Base-by-base conservation (phyloP, 2,329 filamentous ascomycete genomes). In the Hortaea werneckii region DNA sequence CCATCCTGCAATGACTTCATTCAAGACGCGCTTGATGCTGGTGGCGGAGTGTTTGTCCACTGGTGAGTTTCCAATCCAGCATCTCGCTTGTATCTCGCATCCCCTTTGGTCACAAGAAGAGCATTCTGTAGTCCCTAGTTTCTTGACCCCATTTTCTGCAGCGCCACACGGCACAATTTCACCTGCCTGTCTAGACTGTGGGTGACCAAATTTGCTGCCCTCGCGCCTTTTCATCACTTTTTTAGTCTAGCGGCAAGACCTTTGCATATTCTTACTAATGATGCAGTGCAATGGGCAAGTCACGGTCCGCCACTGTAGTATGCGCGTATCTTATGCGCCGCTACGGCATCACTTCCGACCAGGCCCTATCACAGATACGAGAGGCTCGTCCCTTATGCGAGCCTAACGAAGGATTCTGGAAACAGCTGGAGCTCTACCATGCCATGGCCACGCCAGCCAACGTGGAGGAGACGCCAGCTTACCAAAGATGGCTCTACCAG, bases 401-500 rank as follows among this genome's bases (percentile, higher is more conserved):
- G 60, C 92, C 92, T 3, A 98, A 98, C 63, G 71, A 79, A 29
- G 90, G 89, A 28, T 98, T 98, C 73, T 88, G 90, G 80, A 72
- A 79, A 42, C 92, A 98, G 66, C 75, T 98, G 5, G 75, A 83
- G 54, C 72, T 96, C 44, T 98, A 90, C 73, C 84, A 87, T 71
- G 72, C 83, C 54, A 95, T 95, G 86, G 80, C 80, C 40, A 90
- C 83, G 54, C 86, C 89, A 1, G 76, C 72, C 20, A 73, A 80
- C 52, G 70, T 85, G 43, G 82, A 85, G 52, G 69, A 73, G 7
- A 77, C 88, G 40, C 83, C 87, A 1, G 68, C 76, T 10, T 98
- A 96, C 66, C 87, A 92, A 64, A 79, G 87, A 45, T 87, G 82
- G 81, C 64, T 84, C 6, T 86, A 83, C 58, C 72, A 77, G 53